Percentiles rank a stretch among this genome's conserved stretches.
Conservation (phyloP, 768 basidiomycete genomes). For the Gautieria morchelliformis region DNA sequence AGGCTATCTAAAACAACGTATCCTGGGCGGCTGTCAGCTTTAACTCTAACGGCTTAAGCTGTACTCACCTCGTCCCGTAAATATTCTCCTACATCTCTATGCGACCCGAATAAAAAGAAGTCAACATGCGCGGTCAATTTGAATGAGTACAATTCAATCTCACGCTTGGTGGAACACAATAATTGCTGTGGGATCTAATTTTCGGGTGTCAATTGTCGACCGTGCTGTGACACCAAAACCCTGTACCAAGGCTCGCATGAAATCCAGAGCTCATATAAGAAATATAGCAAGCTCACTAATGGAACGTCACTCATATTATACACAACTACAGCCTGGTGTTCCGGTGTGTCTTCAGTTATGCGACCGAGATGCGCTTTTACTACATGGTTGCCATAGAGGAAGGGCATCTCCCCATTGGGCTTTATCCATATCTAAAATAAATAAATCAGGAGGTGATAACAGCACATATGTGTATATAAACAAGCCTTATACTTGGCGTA, state of each 20-base stretch:
- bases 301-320: conserved; percentile 95
- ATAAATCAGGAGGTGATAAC: conserved; percentile 1
- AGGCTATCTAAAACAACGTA: background rate
- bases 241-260: conserved; percentile 31
- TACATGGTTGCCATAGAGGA: conserved; percentile 97
- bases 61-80: conserved; percentile 78
- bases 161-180: conserved; percentile 99
- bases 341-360: conserved; percentile 97
- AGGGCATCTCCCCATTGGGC: conserved; percentile 98
- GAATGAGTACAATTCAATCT: background rate
- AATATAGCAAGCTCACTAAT: conserved; percentile 42
- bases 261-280: background rate
- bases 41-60: no score
- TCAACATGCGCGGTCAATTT: background rate
- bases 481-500: conserved; percentile 96
- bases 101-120: conserved; percentile 10
- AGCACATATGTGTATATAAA: background rate
- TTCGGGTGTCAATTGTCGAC: conserved; percentile 91
- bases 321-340: conserved; percentile 96
- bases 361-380: conserved; percentile 98
- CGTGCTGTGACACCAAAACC: conserved; percentile 97
- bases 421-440: conserved; percentile 88
- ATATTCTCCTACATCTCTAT: conserved; percentile 95
- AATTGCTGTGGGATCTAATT: conserved; percentile 94
- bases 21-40: background rate